phyloP scores from a whole-genome alignment of 2,329 filamentous ascomycete species.

The Teratosphaeria viscida region DNA sequence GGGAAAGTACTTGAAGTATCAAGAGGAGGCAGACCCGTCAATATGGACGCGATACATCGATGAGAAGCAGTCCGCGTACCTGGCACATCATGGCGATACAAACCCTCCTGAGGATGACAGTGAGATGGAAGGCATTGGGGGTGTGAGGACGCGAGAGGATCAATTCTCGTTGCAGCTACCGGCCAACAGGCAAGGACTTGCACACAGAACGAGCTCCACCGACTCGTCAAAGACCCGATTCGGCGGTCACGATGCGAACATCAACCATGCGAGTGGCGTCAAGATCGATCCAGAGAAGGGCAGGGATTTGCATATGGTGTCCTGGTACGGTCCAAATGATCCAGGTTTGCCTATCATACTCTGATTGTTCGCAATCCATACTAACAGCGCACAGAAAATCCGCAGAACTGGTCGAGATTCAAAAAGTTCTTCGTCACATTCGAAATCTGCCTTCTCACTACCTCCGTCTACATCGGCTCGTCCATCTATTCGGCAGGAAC shows the following conservation, averaged over 20 bases:
- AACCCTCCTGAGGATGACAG: slow-evolving; percentile 25
- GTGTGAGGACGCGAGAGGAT: slow-evolving; percentile 18
- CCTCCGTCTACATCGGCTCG: slow-evolving; percentile 42
- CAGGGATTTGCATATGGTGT: slow-evolving; percentile 38
- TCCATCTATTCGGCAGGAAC: slow-evolving; percentile 42
- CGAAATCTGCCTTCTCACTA: slow-evolving; percentile 39
- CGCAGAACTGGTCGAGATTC: slow-evolving; percentile 12
- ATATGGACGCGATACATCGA: slow-evolving; percentile 42
- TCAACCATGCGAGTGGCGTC: slow-evolving; percentile 32
- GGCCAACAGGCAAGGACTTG: not conserved
- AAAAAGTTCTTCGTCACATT: slow-evolving; percentile 37
- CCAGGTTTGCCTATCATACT: slow-evolving; percentile 11
- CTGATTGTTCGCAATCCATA: not conserved
- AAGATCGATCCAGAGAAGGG: slow-evolving; percentile 44
- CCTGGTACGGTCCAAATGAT: slow-evolving; percentile 43
- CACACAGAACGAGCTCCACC: slow-evolving; percentile 3
- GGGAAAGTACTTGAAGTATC: slow-evolving; percentile 35
- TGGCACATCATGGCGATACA: slow-evolving; percentile 36
- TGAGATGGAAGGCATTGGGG: slow-evolving; percentile 16
- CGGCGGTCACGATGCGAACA: slow-evolving; percentile 9
- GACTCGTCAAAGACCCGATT: slow-evolving; percentile 15
- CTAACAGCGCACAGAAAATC: not conserved
- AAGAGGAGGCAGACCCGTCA: slow-evolving; percentile 38
- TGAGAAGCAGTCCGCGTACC: slow-evolving; percentile 38
- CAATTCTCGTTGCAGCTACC: slow-evolving; percentile 5